Base-by-base conservation (phyloP, 2,329 filamentous ascomycete species). In the Hansfordia pulvinata region DNA sequence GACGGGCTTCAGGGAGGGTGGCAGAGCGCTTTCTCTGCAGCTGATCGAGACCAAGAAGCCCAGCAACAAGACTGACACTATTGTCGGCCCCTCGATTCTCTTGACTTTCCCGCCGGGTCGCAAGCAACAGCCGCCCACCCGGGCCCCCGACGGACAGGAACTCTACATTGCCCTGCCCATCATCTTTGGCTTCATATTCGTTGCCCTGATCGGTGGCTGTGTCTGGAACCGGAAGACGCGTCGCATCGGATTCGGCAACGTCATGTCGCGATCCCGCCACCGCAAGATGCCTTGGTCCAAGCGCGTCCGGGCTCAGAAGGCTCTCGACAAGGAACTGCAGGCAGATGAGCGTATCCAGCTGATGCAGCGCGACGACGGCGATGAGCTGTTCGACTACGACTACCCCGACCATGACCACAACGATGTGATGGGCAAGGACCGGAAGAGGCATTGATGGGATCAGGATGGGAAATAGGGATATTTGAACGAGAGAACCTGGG, bases 181-280 rank as follows among this genome's bases (percentile, higher is more conserved):
- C 28, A 49, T 64, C 12, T 45, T 67, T n/a, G 60, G 57, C 26
- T 52, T 60, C 39, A 47, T 67, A 28, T 25, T 52, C 21, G 32
- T 69, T 25, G 50, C 64, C 35, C 32, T 69, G 38, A 22, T 74
- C 50, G 55, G 75, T 48, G 43, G 72, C 48, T 57, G 63, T 52
- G 28, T 76, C 55, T 69, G 59, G 56, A 67, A 70, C 47, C 53
- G 57, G 29, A 55, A 60, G 39, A 47, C 53, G n/a, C 58, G 67
- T 30, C 44, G 44, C 32, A 65, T 72, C 32, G 48, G 50, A 4
- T 40, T 72, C 24, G 64, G 61, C 28, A 64, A 60, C 39, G 49
- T 70, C 47, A 63, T 69, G 55, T 51, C 58, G 37, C 56, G 62
- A 26, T 36, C 37, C 21, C 46, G 54, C 17, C 40, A 53, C 34